Evolutionary conservation across 2,329 filamentous ascomycete genomes (phyloP).

Genomic region (Capronia coronata): DNA sequence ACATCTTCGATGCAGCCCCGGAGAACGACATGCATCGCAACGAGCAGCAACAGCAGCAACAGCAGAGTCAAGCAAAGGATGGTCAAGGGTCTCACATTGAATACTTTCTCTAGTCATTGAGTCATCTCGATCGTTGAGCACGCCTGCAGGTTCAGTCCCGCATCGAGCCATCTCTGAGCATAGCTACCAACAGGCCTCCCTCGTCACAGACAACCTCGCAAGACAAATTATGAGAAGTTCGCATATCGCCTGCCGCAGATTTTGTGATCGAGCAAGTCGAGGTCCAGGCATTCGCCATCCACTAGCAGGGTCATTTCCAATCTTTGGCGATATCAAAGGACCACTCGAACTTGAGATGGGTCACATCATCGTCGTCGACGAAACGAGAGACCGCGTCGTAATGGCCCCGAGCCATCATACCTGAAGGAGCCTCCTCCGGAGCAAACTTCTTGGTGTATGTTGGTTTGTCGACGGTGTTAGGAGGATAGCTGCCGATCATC

Average conservation of each 20-base stretch:
- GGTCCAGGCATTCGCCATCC: not conserved
- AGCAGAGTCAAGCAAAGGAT: slow-evolving; percentile 46
- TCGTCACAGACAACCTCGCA: no score
- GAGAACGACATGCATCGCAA: slow-evolving; percentile 84
- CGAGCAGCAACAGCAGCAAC: slow-evolving; percentile 65
- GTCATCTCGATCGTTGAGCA: slow-evolving; percentile 5
- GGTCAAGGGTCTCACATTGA: slow-evolving; percentile 67
- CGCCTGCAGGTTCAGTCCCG: not conserved
- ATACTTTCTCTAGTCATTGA: slow-evolving; percentile 52
- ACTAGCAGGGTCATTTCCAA: slow-evolving; percentile 54
- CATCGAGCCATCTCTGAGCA: not conserved
- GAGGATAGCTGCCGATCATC: slow-evolving; percentile 96
- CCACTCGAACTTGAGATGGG: slow-evolving; percentile 90
- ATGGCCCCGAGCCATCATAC: slow-evolving; percentile 81
- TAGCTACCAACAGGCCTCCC: not conserved
- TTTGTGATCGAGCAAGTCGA: no score
- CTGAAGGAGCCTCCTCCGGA: slow-evolving; percentile 85
- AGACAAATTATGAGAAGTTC: no score
- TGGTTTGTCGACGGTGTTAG: slow-evolving; percentile 81
- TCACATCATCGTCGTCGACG: slow-evolving; percentile 88
- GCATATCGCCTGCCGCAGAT: no score
- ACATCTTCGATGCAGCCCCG: slow-evolving; percentile 93
- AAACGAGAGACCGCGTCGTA: slow-evolving; percentile 89
- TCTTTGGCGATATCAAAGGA: slow-evolving; percentile 95
- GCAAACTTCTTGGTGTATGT: slow-evolving; percentile 74